These are phyloP conservation scores for Cercospora citrullina DNA, from an alignment of 2,329 filamentous ascomycete species.

Conservation along the genomic window DNA sequence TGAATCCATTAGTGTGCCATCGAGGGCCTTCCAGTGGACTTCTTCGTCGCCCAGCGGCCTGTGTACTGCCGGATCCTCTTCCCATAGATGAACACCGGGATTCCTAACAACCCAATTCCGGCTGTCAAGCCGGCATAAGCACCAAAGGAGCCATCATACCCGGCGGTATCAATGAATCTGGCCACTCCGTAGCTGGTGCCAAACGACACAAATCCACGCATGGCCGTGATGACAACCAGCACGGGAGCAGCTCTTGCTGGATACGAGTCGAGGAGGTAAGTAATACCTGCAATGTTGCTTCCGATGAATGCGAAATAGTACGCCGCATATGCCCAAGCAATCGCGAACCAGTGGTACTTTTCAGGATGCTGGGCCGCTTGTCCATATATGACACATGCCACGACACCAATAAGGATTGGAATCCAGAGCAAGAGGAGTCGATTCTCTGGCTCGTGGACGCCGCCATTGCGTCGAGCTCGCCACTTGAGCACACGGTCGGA, in stretches of 20 bases:
- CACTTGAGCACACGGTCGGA: slow-evolving; percentile 43
- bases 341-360: slow-evolving; percentile 31
- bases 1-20: slow-evolving; percentile 20
- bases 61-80: slow-evolving; percentile 39
- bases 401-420: slow-evolving; percentile 43
- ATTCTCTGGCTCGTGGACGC: slow-evolving; percentile 47
- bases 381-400: slow-evolving; percentile 45
- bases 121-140: slow-evolving; percentile 38
- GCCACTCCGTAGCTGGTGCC: slow-evolving; percentile 45
- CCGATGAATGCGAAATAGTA: slow-evolving; percentile 43
- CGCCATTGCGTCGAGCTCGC: slow-evolving; percentile 41
- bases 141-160: slow-evolving; percentile 40
- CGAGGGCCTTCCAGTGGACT: slow-evolving; percentile 22
- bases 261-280: slow-evolving; percentile 49
- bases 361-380: slow-evolving; percentile 26
- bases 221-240: slow-evolving; percentile 50
- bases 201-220: slow-evolving; percentile 50
- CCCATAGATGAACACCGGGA: slow-evolving; percentile 37
- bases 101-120: slow-evolving; percentile 35
- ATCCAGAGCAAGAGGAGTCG: slow-evolving; percentile 42
- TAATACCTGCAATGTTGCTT: slow-evolving; percentile 49
- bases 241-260: slow-evolving; percentile 46
- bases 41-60: slow-evolving; percentile 33
- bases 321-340: slow-evolving; percentile 28
- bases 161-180: slow-evolving; percentile 36